A percentile compares a stretch with the other conserved stretches of the same genome.
Conservation (phyloP, 768 basidiomycete species). For the Hericium alpestre region DNA sequence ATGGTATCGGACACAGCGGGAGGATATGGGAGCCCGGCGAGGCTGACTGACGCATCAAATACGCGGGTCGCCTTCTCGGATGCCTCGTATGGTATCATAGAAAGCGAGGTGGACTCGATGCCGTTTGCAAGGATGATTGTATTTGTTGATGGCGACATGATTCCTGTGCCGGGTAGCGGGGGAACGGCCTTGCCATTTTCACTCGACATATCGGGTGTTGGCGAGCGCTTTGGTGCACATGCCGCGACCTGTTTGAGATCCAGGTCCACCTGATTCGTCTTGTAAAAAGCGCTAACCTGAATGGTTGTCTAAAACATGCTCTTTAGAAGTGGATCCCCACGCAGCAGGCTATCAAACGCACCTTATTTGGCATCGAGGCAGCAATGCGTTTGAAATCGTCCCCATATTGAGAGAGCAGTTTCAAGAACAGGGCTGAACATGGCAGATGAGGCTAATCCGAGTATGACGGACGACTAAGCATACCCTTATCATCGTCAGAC, state of each 20-base stretch:
- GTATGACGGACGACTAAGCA: conserved; percentile 12
- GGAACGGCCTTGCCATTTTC: conserved; percentile 16
- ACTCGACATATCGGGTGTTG: conserved; percentile 19
- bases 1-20: too few species aligned
- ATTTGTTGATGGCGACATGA: background rate
- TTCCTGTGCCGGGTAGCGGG: conserved; percentile 13
- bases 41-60: too few species aligned
- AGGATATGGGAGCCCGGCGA: too few species aligned
- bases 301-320: conserved; percentile 33
- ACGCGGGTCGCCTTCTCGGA: too few species aligned
- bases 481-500: conserved; percentile 61
- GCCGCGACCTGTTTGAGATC: conserved; percentile 22
- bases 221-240: conserved; percentile 10
- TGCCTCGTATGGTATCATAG: too few species aligned
- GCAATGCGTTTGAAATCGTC: conserved; percentile 63
- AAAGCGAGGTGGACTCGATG: background rate
- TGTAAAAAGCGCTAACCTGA: conserved; percentile 47
- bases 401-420: conserved; percentile 51
- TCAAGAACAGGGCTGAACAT: conserved; percentile 36
- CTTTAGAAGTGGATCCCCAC: background rate
- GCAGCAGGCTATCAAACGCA: conserved; percentile 13
- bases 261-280: conserved; percentile 29
- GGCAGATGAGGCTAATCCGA: background rate
- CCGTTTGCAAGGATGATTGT: background rate
- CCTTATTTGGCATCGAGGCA: conserved; percentile 54